Percentiles rank a stretch among this genome's conserved stretches.
phyloP scores from a whole-genome alignment of 2,329 filamentous ascomycete species.

The Hortaea sp. region DNA sequence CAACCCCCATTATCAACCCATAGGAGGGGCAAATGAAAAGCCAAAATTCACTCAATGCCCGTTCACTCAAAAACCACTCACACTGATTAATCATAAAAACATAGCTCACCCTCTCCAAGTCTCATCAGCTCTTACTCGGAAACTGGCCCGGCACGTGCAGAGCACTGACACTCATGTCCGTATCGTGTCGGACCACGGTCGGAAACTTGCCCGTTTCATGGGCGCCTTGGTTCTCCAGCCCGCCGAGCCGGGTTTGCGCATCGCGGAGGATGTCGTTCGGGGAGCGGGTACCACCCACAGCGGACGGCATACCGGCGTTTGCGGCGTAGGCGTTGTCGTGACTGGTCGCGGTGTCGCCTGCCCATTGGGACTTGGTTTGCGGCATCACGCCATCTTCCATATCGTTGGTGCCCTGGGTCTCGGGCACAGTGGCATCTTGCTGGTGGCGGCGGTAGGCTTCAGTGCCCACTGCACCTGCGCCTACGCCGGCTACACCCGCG shows the following conservation, averaged over 20 bases:
- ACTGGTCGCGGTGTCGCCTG: not conserved
- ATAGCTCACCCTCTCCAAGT: too few relatives aligned
- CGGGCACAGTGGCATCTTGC: conserved; percentile 6
- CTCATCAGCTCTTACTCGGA: conserved; percentile 7
- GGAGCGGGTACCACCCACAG: not conserved
- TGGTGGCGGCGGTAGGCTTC: conserved; percentile 16
- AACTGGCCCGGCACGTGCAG: conserved; percentile 61
- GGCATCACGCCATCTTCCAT: not conserved
- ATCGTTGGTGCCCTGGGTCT: not conserved
- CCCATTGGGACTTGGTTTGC: not conserved
- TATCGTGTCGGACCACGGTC: conserved; percentile 38
- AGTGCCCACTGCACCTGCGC: conserved; percentile 26
- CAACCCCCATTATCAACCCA: too few relatives aligned
- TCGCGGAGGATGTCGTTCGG: not conserved
- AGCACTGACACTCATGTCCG: conserved; percentile 47
- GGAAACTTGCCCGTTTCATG: conserved; percentile 34
- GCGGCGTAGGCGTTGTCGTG: not conserved
- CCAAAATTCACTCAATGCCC: too few relatives aligned
- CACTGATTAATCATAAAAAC: not conserved
- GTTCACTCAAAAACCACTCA: not conserved
- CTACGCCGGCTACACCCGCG: conserved; percentile 29
- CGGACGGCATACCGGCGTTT: not conserved
- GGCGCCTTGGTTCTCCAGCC: conserved; percentile 24
- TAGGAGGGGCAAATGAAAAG: too few relatives aligned
- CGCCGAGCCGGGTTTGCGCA: conserved; percentile 12